Evolutionary conservation across 768 basidiomycete species (phyloP).

Genomic region (Serendipita indica): DNA sequence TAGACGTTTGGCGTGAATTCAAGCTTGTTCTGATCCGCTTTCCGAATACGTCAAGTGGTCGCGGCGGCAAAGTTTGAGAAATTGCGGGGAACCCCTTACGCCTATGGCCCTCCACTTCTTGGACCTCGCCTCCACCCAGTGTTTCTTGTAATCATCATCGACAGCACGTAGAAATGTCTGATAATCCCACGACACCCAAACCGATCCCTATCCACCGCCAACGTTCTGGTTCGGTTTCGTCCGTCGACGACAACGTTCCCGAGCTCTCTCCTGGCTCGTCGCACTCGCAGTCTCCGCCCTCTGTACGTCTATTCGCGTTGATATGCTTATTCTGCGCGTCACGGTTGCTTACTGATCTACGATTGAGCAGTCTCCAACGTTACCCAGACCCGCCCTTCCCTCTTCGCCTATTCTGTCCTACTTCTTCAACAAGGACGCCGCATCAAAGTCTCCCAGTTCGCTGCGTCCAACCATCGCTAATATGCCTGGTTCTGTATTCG

Average conservation of each 20-base stretch:
- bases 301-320: not conserved
- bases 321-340: not conserved
- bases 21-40: no score
- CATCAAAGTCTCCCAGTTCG: slow-evolving; percentile 31
- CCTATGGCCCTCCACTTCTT: not conserved
- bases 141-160: not conserved
- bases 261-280: not conserved
- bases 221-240: not conserved
- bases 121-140: not conserved
- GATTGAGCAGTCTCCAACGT: not conserved
- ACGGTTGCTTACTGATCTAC: slow-evolving; percentile 6
- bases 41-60: no score
- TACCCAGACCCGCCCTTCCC: slow-evolving; percentile 8
- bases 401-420: slow-evolving; percentile 59
- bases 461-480: slow-evolving; percentile 41
- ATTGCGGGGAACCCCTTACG: not conserved
- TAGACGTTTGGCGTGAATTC: no score
- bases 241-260: not conserved
- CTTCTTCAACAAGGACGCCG: slow-evolving; percentile 30
- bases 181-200: not conserved
- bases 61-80: not conserved
- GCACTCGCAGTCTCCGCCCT: not conserved
- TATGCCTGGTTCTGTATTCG: slow-evolving; percentile 32
- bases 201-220: slow-evolving; percentile 1
- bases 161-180: not conserved